Conservation (phyloP, 2,329 filamentous ascomycete genomes). For the Aspergillus costaricaensis region DNA sequence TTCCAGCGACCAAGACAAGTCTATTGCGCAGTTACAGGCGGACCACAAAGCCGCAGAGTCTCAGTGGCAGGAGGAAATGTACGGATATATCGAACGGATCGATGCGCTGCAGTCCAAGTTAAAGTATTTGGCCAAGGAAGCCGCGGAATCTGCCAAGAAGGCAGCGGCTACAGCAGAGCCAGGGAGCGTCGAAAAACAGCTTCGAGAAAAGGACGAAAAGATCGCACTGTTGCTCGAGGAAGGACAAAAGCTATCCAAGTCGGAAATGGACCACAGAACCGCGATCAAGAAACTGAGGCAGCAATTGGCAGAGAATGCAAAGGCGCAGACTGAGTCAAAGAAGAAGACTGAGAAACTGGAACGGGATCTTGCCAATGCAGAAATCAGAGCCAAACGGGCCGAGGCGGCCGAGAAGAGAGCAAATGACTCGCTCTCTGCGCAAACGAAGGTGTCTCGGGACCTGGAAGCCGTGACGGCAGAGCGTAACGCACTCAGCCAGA, state of each 20-base stretch:
- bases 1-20: constrained; percentile 43
- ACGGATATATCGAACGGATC: constrained; percentile 82
- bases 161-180: constrained; percentile 62
- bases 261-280: constrained; percentile 79
- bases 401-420: constrained; percentile 61
- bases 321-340: constrained; percentile 51
- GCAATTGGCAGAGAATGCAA: constrained; percentile 55
- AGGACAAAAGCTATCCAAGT: constrained; percentile 82
- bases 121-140: constrained; percentile 80
- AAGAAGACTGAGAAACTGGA: constrained; percentile 62
- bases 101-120: constrained; percentile 91
- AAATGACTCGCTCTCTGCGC: constrained; percentile 56
- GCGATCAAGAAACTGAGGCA: constrained; percentile 76
- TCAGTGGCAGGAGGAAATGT: constrained; percentile 77
- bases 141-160: constrained; percentile 72
- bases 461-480: constrained; percentile 65
- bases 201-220: constrained; percentile 87
- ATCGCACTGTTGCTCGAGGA: constrained; percentile 90
- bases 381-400: constrained; percentile 62
- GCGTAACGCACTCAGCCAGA: constrained; percentile 62
- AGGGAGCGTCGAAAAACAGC: constrained; percentile 71
- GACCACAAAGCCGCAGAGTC: constrained; percentile 54
- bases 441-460: constrained; percentile 57
- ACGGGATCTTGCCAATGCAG: constrained; percentile 50
- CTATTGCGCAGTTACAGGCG: constrained; percentile 52